Evolutionary conservation across 2,329 filamentous ascomycete genomes (phyloP), one percentile per base, ranked within the genome.

Genomic region (Magnaporthiopsis incrustans): DNA sequence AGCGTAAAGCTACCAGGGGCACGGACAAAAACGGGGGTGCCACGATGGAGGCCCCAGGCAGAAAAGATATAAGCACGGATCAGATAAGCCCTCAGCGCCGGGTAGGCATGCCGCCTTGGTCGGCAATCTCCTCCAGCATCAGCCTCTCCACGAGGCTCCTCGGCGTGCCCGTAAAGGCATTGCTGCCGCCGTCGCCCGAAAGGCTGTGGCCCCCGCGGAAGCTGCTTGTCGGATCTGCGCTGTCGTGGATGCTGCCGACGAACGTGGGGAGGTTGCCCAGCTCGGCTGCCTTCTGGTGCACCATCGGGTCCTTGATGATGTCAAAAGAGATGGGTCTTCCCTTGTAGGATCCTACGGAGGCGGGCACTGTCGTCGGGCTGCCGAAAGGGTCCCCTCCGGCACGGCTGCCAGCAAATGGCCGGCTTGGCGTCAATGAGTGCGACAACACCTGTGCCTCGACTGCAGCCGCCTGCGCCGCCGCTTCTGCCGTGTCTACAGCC

Each of bases 161-260:
- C 32, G 73, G 73, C 62, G 68, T 69, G 33, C 68, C 69, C 26
- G 57, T 44, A 27, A 63, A 63, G 18, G 33, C 61, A 11, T 14
- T 18, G 22, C 44, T 53, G 44, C 44, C 44, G 7, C 18, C 44
- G 4, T 7, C 44, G 18, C 61, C 50, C 14, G 68, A 67, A 22
- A 67, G 50, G 44, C 65, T 67, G 60, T 72, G 62, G 57, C 67
- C 71, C 32, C 70, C 71, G 57, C 71, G 64, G 66, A 72, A 71
- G 66, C 72, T 74, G 44, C 69, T 70, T 62, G 69, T 33, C 58
- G 63, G 53, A 53, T 72, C 69, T 10, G 65, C 68, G 30, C 69
- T 66, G 63, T 75, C 73, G 62, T 76, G 69, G 6, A 80, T 68
- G 66, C 77, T 78, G 11, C 78, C 78, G 1, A 80, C 76, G 66